Evolutionary conservation across 805 yeast genomes (phyloP), one percentile per base, ranked within the genome.

Genomic region (Cephaloascus fragrans): DNA sequence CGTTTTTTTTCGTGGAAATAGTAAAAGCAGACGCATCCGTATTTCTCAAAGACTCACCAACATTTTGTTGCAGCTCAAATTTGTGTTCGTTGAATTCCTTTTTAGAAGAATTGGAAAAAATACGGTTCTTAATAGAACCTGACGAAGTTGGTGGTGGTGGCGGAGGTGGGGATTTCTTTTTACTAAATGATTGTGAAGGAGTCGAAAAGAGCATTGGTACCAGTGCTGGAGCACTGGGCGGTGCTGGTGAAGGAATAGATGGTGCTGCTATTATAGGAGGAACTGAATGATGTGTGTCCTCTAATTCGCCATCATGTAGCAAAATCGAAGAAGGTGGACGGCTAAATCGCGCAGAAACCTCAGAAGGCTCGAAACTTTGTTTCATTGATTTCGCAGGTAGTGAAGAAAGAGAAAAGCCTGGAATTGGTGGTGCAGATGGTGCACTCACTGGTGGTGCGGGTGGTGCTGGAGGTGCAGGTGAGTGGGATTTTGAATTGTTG

Each of bases 11-110:
- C 5, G 67, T 58, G n/a, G 70, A 60, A 41, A 80, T 77, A 0
- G 87, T 80, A 52, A 80, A 80, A 1, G 80, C 69, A 49, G 81
- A 76, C 0, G 80, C 77, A 39, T 80, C 80, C 18, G 80, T 73
- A 41, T 75, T 75, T 33, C 87, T 64, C 43, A 79, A 58, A 40
- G 70, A 65, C 35, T 70, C 58, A 1, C 80, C 80, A 2, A 66
- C 67, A 16, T 55, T 47, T 47, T 71, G 75, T 43, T 69, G 71
- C 36, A 53, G 59, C 14, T 69, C 59, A 41, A 69, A 51, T 33
- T 41, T 37, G 36, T 46, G 45, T 47, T 57, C 51, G 28, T 12
- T 23, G 6, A 23, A 8, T 12, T 23, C 28, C 6, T 23, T 6
- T 12, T 23, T 23, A 18, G 12, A 14, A n/a, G 33, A 14, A 31